Evolutionary conservation across 768 basidiomycete species (phyloP).

Genomic region (Podaxis sp.): DNA sequence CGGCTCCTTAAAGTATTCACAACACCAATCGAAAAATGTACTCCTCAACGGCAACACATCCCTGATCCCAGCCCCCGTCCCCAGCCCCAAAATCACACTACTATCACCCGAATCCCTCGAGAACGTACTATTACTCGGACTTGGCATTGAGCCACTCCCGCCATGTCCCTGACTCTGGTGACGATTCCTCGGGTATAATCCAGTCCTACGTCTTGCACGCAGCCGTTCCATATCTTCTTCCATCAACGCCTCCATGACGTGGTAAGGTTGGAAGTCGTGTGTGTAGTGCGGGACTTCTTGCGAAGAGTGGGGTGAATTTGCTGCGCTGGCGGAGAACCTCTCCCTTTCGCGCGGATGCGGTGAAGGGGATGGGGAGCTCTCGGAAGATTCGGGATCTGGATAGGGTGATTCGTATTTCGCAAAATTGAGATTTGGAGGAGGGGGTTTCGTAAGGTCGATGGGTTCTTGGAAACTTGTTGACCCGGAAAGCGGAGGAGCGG

Average conservation of each 20-base stretch:
- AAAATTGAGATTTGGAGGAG: constrained; percentile 76
- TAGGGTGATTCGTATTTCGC: constrained; percentile 81
- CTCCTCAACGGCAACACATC: constrained; percentile 90
- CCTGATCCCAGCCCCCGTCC: constrained; percentile 77
- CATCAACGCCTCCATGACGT: constrained; percentile 87
- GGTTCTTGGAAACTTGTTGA: constrained; percentile 25
- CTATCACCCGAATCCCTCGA: constrained; percentile 70
- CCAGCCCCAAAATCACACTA: constrained; percentile 73
- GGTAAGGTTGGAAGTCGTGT: constrained; percentile 62
- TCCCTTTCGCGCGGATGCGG: constrained; percentile 18
- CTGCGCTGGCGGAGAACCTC: constrained; percentile 26
- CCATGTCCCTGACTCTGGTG: constrained; percentile 28
- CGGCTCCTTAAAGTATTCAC: constrained; percentile 96
- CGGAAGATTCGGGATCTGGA: constrained; percentile 43
- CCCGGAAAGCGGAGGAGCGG: constrained; percentile 24
- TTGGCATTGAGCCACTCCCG: constrained; percentile 44
- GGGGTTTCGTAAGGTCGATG: constrained; percentile 60
- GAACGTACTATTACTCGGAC: constrained; percentile 76
- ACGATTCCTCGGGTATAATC: constrained; percentile 36
- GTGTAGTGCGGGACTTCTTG: neutral
- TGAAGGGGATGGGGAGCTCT: constrained; percentile 11
- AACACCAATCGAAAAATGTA: constrained; percentile 92
- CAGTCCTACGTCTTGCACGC: constrained; percentile 59
- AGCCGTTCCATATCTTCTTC: constrained; percentile 95
- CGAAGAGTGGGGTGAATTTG: constrained; percentile 18